phyloP scores from a whole-genome alignment of 2,329 filamentous ascomycete species.

The Aspergillus latus region DNA sequence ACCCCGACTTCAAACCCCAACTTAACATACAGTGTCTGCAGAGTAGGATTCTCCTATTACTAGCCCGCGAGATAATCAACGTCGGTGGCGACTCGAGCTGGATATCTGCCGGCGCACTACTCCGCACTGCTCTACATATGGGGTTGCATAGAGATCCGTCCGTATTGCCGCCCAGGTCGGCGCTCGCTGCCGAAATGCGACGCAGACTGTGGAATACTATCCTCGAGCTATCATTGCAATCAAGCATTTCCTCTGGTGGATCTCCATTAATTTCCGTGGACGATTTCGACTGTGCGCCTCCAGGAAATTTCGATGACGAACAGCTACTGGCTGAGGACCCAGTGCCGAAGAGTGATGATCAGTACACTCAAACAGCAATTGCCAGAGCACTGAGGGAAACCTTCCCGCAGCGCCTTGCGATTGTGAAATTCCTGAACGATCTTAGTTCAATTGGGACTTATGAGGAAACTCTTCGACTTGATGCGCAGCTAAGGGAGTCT shows the following conservation, averaged over 20 bases:
- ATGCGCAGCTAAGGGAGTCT: conserved; percentile 45
- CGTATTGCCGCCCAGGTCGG: conserved; percentile 27
- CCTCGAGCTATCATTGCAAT: conserved; percentile 40
- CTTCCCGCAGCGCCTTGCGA: conserved; percentile 37
- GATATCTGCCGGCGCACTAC: conserved; percentile 39
- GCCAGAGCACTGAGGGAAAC: conserved; percentile 39
- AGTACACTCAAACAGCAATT: conserved; percentile 38
- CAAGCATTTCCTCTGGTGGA: conserved; percentile 37
- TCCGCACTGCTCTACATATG: conserved; percentile 42
- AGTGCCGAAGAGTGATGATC: conserved; percentile 25
- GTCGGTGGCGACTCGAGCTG: conserved; percentile 39
- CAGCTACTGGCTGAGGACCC: conserved; percentile 34
- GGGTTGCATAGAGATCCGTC: conserved; percentile 44
- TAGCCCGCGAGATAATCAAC: conserved; percentile 38
- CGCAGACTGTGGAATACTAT: conserved; percentile 34
- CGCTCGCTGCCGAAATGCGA: conserved; percentile 28
- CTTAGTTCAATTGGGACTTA: conserved; percentile 23
- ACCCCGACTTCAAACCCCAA: conserved; percentile 55
- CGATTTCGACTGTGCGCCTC: conserved; percentile 40
- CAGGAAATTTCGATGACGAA: conserved; percentile 44
- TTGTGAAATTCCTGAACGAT: conserved; percentile 33
- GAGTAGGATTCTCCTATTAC: conserved; percentile 37
- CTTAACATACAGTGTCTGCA: conserved; percentile 56
- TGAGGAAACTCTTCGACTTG: conserved; percentile 30
- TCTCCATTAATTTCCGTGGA: conserved; percentile 35